Evolutionary conservation across 169 alveolate genomes (phyloP).

Genomic region (Plasmodium cynomolgi): DNA sequence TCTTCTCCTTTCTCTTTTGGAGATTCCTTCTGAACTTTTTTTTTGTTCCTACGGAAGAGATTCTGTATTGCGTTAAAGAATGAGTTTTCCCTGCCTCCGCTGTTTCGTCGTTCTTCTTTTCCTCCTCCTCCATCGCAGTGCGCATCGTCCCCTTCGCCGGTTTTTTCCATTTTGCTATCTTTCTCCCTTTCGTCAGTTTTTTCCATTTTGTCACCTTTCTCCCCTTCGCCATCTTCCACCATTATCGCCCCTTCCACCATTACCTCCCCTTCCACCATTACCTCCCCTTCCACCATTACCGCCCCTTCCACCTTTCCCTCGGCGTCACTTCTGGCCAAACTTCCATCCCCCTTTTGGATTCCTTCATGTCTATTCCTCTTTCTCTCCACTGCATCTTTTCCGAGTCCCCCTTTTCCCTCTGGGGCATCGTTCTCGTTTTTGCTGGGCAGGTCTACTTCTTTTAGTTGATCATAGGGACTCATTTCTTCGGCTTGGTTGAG

Average conservation of each 20-base stretch:
- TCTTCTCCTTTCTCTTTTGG: neutral
- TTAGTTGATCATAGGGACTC: neutral
- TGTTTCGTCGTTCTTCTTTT: neutral
- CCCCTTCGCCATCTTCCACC: neutral
- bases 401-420: neutral
- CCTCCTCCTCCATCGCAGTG: neutral
- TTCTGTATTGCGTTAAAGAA: neutral
- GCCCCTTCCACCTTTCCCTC: neutral
- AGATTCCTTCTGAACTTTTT: neutral
- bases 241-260: neutral
- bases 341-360: neutral
- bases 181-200: neutral
- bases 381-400: neutral
- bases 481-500: neutral
- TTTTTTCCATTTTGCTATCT: neutral
- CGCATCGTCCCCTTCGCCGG: neutral
- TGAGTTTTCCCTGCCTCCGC: neutral
- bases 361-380: neutral
- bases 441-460: neutral
- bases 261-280: neutral
- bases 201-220: neutral
- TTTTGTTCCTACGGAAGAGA: neutral
- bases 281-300: neutral
- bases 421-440: neutral
- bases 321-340: neutral